These are phyloP conservation scores for Aphanomyces euteiches DNA, from an alignment of 352 stramenopile species.

Conservation along the genomic window DNA sequence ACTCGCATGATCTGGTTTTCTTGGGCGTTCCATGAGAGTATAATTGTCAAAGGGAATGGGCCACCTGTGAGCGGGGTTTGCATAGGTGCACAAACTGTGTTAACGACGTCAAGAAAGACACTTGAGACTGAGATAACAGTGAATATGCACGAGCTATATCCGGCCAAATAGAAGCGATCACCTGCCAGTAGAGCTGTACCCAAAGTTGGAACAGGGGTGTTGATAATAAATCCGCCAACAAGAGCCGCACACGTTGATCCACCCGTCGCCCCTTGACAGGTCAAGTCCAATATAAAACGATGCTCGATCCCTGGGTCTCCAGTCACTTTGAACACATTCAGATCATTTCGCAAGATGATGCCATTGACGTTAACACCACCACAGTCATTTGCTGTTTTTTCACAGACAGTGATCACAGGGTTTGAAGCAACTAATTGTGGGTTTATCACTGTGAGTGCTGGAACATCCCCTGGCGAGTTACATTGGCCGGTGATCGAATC, in stretches of 20 bases:
- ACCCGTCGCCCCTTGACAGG: constrained; percentile 36
- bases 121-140: constrained; percentile 38
- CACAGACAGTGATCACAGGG: constrained; percentile 31
- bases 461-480: constrained; percentile 92
- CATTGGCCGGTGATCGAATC: constrained; percentile 63
- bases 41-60: constrained; percentile 36
- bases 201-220: constrained; percentile 37
- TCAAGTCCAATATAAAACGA: constrained; percentile 43
- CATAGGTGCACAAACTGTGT: constrained; percentile 37
- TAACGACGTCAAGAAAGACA: constrained; percentile 40
- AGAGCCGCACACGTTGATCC: constrained; percentile 26
- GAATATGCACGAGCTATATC: constrained; percentile 56
- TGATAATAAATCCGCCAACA: constrained; percentile 40
- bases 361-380: constrained; percentile 44
- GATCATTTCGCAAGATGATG: constrained; percentile 81
- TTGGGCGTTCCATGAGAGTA: constrained; percentile 67
- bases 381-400: constrained; percentile 34
- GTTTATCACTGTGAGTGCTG: constrained; percentile 54
- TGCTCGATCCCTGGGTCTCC: constrained; percentile 57
- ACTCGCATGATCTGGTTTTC: constrained; percentile 45
- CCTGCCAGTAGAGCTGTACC: constrained; percentile 36
- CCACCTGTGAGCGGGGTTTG: constrained; percentile 28
- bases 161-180: constrained; percentile 56
- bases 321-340: constrained; percentile 82
- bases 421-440: constrained; percentile 39